Percentiles rank a stretch among this genome's conserved stretches.
Evolutionary conservation across 2,329 filamentous ascomycete genomes (phyloP).

Genomic region (Claviceps purpurea): DNA sequence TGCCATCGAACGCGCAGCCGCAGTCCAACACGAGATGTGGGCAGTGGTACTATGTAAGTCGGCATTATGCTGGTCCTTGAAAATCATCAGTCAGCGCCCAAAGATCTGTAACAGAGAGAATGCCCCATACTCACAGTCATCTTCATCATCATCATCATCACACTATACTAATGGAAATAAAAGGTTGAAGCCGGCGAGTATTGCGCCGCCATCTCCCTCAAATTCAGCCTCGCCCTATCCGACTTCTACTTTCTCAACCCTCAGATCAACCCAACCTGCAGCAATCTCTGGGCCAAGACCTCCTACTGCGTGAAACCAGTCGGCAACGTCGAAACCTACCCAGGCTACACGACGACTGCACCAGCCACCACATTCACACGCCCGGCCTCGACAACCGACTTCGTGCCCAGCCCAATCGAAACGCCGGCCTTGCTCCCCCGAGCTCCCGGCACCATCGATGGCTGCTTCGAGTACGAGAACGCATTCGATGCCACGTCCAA

Average conservation of each 20-base stretch:
- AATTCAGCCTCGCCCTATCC: conserved; percentile 22
- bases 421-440: not conserved
- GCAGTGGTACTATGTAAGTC: not conserved
- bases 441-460: not conserved
- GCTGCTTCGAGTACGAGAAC: not conserved
- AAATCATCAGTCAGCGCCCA: no score
- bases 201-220: not conserved
- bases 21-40: not conserved
- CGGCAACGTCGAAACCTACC: not conserved
- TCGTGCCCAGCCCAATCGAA: not conserved
- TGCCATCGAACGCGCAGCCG: not conserved
- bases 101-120: no score
- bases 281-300: not conserved
- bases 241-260: conserved; percentile 28
- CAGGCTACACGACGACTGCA: not conserved
- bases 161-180: not conserved
- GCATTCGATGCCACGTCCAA: not conserved
- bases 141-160: no score
- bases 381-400: not conserved
- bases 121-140: no score
- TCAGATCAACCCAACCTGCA: not conserved
- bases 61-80: no score
- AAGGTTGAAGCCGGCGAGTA: not conserved
- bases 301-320: not conserved
- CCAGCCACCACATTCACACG: not conserved